Percentiles rank a stretch among this genome's conserved stretches.
Evolutionary conservation across 2,329 filamentous ascomycete genomes (phyloP).

Genomic region (Magnaporthales sp.): DNA sequence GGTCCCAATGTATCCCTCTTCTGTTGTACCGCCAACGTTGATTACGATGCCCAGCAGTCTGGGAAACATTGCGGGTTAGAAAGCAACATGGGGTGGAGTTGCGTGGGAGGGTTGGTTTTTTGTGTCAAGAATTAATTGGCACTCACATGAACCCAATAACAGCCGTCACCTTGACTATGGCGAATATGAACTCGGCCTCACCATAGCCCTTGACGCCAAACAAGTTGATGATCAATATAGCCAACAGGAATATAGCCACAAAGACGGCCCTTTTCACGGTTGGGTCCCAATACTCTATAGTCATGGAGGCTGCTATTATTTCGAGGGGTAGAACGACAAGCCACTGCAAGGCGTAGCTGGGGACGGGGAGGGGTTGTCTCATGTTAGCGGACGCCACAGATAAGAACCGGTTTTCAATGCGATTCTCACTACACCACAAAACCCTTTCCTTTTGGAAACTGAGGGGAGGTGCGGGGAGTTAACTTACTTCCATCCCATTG

Average conservation of each 20-base stretch:
- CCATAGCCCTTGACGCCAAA: constrained; percentile 85
- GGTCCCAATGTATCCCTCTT: constrained; percentile 71
- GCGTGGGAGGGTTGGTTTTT: not conserved
- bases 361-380: not conserved
- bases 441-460: not conserved
- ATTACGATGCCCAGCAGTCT: constrained; percentile 80
- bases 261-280: constrained; percentile 61
- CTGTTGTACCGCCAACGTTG: constrained; percentile 70
- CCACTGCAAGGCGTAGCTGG: constrained; percentile 80
- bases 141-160: constrained; percentile 81
- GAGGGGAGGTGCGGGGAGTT: no score
- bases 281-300: constrained; percentile 71
- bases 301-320: constrained; percentile 79
- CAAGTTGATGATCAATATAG: constrained; percentile 75
- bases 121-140: not conserved
- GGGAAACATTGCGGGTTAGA: not conserved
- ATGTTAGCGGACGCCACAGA: not conserved
- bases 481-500: constrained; percentile 85
- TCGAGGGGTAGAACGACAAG: constrained; percentile 75
- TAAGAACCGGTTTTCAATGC: not conserved
- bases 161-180: constrained; percentile 76
- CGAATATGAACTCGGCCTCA: constrained; percentile 83
- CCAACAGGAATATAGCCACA: constrained; percentile 69
- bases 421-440: not conserved
- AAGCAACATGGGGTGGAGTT: constrained; percentile 8